These are phyloP conservation scores for Raphanus sativus DNA, from an alignment of 345 rosid species.

Conservation along the genomic window DNA sequence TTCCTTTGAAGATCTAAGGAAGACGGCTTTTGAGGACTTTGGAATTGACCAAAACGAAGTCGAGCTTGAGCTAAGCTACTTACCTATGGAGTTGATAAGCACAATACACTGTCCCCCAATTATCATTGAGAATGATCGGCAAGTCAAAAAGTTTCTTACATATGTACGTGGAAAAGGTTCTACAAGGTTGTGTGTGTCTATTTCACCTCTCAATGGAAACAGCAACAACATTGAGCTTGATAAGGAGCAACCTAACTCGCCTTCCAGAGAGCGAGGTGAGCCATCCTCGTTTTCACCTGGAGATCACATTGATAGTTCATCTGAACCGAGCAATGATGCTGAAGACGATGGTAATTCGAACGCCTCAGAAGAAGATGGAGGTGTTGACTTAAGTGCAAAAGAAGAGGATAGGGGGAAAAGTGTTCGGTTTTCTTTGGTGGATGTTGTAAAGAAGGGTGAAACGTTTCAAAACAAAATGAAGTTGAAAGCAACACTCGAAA, in stretches of 20 bases:
- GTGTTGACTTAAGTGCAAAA: background rate
- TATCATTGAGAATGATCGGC: background rate
- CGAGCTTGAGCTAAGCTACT: background rate
- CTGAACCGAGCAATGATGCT: background rate
- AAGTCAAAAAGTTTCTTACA: background rate
- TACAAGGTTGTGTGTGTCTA: background rate
- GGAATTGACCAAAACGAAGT: background rate
- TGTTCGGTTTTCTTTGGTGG: background rate
- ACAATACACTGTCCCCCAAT: background rate
- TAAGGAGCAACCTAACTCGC: background rate
- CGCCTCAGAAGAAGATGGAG: background rate
- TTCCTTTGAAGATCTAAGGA: background rate
- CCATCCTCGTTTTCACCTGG: background rate
- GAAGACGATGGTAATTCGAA: background rate
- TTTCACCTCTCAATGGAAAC: background rate
- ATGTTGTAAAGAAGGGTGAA: background rate
- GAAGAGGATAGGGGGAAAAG: no score
- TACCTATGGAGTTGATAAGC: background rate
- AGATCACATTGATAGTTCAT: background rate
- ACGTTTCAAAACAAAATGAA: background rate
- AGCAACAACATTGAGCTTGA: background rate
- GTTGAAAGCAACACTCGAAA: background rate
- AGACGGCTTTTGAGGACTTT: background rate
- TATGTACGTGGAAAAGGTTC: background rate
- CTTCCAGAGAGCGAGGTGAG: background rate